These are phyloP conservation scores for Fraxinus greggii DNA, from an alignment of 305 asterid species.

Conservation along the genomic window DNA sequence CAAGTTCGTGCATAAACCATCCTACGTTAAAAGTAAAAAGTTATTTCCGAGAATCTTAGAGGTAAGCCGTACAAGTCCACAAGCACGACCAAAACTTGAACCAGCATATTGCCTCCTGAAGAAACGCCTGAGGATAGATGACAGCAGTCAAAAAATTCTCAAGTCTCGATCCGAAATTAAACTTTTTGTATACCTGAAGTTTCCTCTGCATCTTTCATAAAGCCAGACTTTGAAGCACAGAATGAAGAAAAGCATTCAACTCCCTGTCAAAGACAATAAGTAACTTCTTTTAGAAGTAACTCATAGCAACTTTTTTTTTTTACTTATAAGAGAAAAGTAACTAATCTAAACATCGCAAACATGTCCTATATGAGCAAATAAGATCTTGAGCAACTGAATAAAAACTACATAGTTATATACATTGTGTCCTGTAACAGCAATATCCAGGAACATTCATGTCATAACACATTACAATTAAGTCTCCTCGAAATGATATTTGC, in stretches of 20 bases:
- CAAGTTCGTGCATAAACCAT: not conserved
- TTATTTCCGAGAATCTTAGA: no score
- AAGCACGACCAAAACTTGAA: not conserved
- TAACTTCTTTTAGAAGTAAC: not conserved
- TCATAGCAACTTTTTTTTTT: not conserved
- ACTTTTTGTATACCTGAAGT: not conserved
- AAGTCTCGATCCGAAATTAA: not conserved
- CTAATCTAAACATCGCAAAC: not conserved
- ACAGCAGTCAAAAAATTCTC: not conserved
- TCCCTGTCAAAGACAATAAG: not conserved
- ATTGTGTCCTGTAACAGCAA: not conserved
- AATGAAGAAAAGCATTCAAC: not conserved
- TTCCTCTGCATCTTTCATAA: not conserved
- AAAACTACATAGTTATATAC: not conserved
- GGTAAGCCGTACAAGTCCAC: not conserved
- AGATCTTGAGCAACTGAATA: not conserved
- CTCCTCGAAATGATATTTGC: not conserved
- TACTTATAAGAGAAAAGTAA: no score
- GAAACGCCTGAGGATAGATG: not conserved
- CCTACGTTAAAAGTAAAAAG: not conserved
- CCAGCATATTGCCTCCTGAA: not conserved
- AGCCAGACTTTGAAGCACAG: not conserved
- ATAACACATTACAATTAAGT: not conserved
- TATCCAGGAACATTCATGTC: not conserved
- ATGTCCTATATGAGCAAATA: not conserved